Evolutionary conservation across 345 rosid species (phyloP).

Genomic region (Rhizophora apiculata): DNA sequence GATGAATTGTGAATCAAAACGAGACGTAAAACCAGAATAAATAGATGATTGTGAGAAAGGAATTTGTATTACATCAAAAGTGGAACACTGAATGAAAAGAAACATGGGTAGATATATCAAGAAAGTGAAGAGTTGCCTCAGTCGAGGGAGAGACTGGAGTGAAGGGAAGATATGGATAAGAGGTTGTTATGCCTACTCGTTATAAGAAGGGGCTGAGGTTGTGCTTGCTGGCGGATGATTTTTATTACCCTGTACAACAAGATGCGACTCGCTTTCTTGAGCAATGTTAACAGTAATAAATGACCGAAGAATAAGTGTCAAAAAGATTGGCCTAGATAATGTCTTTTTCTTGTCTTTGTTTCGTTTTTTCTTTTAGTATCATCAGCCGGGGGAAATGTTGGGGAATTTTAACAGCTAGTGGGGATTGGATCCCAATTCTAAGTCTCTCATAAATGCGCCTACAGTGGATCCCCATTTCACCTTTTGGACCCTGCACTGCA

Average conservation of each 20-base stretch:
- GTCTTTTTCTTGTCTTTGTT: conserved; percentile 29
- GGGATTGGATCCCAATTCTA: conserved; percentile 42
- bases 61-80: background rate
- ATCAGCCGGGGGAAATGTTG: conserved; percentile 26
- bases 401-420: conserved; percentile 31
- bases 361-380: conserved; percentile 7
- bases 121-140: conserved; percentile 10
- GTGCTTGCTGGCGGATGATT: conserved; percentile 46
- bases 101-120: background rate
- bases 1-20: background rate
- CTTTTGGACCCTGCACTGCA: conserved; percentile 16
- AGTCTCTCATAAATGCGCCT: conserved; percentile 26
- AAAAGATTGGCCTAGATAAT: conserved; percentile 21
- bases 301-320: conserved; percentile 24
- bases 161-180: conserved; percentile 38
- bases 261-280: conserved; percentile 38
- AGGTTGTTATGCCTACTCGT: conserved; percentile 36
- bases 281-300: conserved; percentile 16
- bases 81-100: conserved; percentile 9
- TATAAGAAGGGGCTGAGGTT: conserved; percentile 33
- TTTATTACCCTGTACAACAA: conserved; percentile 8
- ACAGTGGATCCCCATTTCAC: conserved; percentile 12
- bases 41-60: background rate
- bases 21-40: background rate
- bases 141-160: conserved; percentile 40